A percentile compares a stretch with the other conserved stretches of the same genome.
These are phyloP conservation scores for Hyphopichia khmerensis DNA, from an alignment of 1,139 yeast species.

Conservation along the genomic window DNA sequence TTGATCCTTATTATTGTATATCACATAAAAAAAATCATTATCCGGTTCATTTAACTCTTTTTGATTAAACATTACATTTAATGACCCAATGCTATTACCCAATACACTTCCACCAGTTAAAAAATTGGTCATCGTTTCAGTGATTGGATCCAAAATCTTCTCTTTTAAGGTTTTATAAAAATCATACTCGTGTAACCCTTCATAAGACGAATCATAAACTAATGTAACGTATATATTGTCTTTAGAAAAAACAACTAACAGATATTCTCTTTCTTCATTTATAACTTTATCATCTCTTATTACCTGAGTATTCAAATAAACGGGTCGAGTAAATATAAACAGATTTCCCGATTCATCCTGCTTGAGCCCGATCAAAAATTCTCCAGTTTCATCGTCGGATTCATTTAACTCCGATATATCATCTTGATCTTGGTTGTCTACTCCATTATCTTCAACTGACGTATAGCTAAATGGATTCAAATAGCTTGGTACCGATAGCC, in stretches of 20 bases:
- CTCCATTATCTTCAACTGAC: background rate
- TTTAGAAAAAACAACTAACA: slow-evolving; percentile 29
- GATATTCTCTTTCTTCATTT: slow-evolving; percentile 23
- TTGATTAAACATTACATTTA: slow-evolving; percentile 15
- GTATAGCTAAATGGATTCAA: slow-evolving; percentile 5
- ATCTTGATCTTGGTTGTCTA: slow-evolving; percentile 2
- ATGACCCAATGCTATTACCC: slow-evolving; percentile 32
- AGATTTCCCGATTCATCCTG: slow-evolving; percentile 9
- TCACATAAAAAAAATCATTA: slow-evolving; percentile 38
- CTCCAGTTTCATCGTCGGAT: slow-evolving; percentile 13
- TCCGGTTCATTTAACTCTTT: slow-evolving; percentile 19
- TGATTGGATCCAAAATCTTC: slow-evolving; percentile 19
- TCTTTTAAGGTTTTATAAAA: slow-evolving; percentile 24
- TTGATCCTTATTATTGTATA: slow-evolving; percentile 26
- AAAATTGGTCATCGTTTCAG: slow-evolving; percentile 22
- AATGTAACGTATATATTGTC: slow-evolving; percentile 25
- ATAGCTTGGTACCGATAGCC: slow-evolving; percentile 3
- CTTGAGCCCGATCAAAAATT: slow-evolving; percentile 27
- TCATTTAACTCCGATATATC: background rate
- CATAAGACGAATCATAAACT: slow-evolving; percentile 29
- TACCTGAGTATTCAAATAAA: slow-evolving; percentile 22
- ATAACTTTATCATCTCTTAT: slow-evolving; percentile 4
- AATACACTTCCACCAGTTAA: slow-evolving; percentile 16
- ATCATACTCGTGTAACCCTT: slow-evolving; percentile 17
- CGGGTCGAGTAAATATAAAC: slow-evolving; percentile 24